phyloP scores from a whole-genome alignment of 805 yeast genomes.

The Wickerhamomyces bovis region DNA sequence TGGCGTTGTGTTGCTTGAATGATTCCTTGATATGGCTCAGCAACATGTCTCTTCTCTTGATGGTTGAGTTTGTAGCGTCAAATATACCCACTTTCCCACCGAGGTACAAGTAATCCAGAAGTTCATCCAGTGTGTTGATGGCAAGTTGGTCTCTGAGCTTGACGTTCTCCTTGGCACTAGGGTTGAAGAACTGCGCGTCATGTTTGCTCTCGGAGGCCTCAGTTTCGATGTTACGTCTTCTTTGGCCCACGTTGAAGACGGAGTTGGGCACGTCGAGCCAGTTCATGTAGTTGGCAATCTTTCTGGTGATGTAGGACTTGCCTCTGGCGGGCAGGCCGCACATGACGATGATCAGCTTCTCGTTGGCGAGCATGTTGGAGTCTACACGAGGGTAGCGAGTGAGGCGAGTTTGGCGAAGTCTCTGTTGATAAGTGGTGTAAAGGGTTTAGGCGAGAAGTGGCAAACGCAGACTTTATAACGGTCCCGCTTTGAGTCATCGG shows the following conservation, averaged over 20 bases:
- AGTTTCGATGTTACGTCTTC: conserved; percentile 35
- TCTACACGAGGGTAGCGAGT: too few species aligned
- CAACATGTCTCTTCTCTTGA: conserved; percentile 33
- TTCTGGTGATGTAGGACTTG: conserved; percentile 62
- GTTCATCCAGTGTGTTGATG: conserved; percentile 36
- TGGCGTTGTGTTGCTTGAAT: conserved; percentile 29
- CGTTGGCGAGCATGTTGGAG: conserved; percentile 3
- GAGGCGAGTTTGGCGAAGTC: too few species aligned
- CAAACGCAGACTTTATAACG: background rate
- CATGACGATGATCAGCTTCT: conserved; percentile 57
- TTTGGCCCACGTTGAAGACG: conserved; percentile 66
- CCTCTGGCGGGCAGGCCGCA: conserved; percentile 75
- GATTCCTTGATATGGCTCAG: conserved; percentile 26
- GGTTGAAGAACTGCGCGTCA: conserved; percentile 33
- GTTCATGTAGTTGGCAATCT: conserved; percentile 52
- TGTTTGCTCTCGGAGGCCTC: conserved; percentile 5
- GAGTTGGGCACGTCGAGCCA: conserved; percentile 62
- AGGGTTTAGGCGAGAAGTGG: too few species aligned
- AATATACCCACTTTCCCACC: conserved; percentile 42
- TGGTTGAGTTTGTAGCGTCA: conserved; percentile 48
- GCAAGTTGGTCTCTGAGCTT: conserved; percentile 40
- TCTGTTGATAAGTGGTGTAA: too few species aligned
- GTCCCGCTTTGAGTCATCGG: background rate
- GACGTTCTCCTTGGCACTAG: conserved; percentile 29
- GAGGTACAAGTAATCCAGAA: conserved; percentile 27